Percentiles rank a stretch among this genome's conserved stretches.
phyloP scores from a whole-genome alignment of 208 protist genomes.

The Hexamita inflata region DNA sequence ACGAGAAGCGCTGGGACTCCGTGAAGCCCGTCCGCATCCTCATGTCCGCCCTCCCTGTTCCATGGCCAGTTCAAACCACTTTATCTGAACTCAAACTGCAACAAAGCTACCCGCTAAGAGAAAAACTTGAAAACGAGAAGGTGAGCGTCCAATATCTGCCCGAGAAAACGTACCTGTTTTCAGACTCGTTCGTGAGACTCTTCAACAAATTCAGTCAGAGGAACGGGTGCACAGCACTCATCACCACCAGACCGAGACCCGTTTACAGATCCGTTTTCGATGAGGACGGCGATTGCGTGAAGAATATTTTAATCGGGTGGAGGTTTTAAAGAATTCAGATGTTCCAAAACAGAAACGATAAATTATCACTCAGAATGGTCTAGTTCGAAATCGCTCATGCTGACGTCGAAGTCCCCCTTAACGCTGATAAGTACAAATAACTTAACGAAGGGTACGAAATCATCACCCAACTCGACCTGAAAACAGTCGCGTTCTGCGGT shows the following conservation, averaged over 20 bases:
- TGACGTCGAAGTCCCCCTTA: not conserved
- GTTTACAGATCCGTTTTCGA: conserved; percentile 4
- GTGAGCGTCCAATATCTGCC: not conserved
- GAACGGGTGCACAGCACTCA: not conserved
- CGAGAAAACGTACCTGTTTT: conserved; percentile 2
- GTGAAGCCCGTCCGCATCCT: not conserved
- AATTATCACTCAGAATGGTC: not conserved
- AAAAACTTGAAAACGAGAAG: not conserved
- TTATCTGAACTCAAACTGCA: not conserved
- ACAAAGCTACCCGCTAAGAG: not conserved
- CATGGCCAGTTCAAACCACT: not conserved
- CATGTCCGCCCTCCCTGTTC: not conserved
- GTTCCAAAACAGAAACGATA: not conserved
- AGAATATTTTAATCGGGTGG: not conserved
- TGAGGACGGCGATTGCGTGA: not conserved
- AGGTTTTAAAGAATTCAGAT: not conserved
- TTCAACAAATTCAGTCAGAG: conserved; percentile 6
- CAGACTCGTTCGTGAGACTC: conserved; percentile 8
- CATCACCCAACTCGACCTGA: not conserved
- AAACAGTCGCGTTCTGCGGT: not conserved
- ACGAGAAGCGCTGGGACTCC: conserved; percentile 9
- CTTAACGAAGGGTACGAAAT: not conserved
- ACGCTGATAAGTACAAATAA: not conserved
- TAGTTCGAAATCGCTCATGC: conserved; percentile 3
- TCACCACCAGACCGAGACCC: not conserved